Conservation (phyloP, 768 basidiomycete species). For the Exidia glandulosa region DNA sequence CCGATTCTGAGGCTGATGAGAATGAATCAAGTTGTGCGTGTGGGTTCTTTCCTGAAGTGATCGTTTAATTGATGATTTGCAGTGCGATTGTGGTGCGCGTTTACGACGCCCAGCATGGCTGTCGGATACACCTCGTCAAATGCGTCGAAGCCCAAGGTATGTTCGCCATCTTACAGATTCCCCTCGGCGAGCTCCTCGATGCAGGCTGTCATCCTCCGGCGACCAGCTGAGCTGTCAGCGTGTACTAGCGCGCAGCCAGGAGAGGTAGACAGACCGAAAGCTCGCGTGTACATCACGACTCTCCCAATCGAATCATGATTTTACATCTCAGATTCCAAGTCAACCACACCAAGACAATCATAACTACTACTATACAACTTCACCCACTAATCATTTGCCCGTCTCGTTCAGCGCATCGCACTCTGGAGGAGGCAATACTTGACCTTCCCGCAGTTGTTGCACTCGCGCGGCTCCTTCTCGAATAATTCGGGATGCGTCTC, state of each 20-base stretch:
- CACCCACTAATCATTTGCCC: too few species aligned
- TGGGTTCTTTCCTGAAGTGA: conserved; percentile 4
- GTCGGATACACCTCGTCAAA: conserved; percentile 54
- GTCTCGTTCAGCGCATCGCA: too few species aligned
- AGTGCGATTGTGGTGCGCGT: conserved; percentile 76
- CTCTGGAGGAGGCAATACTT: neutral
- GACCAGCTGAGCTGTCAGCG: neutral
- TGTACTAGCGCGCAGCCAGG: neutral
- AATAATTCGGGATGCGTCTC: conserved; percentile 16
- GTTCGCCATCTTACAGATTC: neutral
- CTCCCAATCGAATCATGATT: neutral
- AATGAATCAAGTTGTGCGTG: conserved; percentile 16
- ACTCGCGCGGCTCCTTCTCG: conserved; percentile 17
- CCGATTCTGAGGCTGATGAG: conserved; percentile 16
- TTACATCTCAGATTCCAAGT: too few species aligned
- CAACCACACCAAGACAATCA: too few species aligned
- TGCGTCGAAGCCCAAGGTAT: conserved; percentile 48
- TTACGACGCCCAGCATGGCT: conserved; percentile 77
- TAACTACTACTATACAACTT: too few species aligned
- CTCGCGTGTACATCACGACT: neutral
- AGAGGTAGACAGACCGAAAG: neutral
- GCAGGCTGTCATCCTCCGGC: conserved; percentile 27
- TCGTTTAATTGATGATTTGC: neutral
- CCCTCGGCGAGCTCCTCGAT: neutral
- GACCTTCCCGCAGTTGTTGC: conserved; percentile 22